phyloP scores from a whole-genome alignment of 306 rosid genomes.

The Trifolium pratense region DNA sequence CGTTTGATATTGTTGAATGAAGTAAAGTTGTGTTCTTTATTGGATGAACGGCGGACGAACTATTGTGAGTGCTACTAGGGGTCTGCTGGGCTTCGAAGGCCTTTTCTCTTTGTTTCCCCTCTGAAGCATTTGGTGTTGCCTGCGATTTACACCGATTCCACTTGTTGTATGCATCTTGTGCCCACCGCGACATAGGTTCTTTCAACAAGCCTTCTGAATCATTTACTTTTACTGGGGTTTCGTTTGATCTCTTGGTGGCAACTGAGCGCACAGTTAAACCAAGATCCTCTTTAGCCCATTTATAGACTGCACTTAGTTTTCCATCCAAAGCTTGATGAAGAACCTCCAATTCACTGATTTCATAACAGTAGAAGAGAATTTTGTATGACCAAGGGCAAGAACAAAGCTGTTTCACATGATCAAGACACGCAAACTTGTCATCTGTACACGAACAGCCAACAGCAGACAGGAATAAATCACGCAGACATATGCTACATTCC shows the following conservation, averaged over 20 bases:
- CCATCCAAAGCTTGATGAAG: slow-evolving; percentile 86
- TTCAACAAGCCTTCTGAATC: slow-evolving; percentile 32
- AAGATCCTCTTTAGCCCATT: slow-evolving; percentile 73
- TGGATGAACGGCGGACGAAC: slow-evolving; percentile 6
- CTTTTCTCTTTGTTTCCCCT: slow-evolving; percentile 27
- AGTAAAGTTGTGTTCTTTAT: slow-evolving; percentile 12
- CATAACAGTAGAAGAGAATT: slow-evolving; percentile 60
- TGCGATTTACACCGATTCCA: slow-evolving; percentile 33
- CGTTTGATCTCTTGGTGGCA: slow-evolving; percentile 45
- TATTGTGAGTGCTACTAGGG: neutral
- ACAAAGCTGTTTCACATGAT: slow-evolving; percentile 82
- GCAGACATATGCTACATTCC: slow-evolving; percentile 77
- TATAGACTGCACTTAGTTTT: slow-evolving; percentile 63
- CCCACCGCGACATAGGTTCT: slow-evolving; percentile 28
- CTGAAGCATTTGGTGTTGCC: slow-evolving; percentile 34
- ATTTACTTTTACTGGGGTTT: slow-evolving; percentile 28
- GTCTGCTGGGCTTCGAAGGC: slow-evolving; percentile 28
- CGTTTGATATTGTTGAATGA: slow-evolving; percentile 4
- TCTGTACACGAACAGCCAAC: slow-evolving; percentile 71
- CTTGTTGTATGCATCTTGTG: slow-evolving; percentile 14
- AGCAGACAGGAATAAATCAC: slow-evolving; percentile 79
- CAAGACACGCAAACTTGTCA: slow-evolving; percentile 71
- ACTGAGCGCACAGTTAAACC: slow-evolving; percentile 56
- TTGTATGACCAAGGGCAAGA: slow-evolving; percentile 72
- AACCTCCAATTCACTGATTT: slow-evolving; percentile 63